Evolutionary conservation across 2,329 filamentous ascomycete genomes (phyloP).

Genomic region (Exophiala mesophila): DNA sequence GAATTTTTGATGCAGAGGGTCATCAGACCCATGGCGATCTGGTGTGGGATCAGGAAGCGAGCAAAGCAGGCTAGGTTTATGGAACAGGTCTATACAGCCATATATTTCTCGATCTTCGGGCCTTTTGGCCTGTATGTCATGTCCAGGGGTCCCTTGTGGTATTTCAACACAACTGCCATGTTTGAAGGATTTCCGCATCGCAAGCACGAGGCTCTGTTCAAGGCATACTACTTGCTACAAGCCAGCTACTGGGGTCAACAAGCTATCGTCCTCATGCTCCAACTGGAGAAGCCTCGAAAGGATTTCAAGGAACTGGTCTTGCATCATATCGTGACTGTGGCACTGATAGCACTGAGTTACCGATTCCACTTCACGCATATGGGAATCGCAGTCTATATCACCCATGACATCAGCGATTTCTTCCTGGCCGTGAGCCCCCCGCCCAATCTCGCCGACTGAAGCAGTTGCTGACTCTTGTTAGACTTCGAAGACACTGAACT

Average conservation of each 20-base stretch:
- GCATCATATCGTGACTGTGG: conserved; percentile 77
- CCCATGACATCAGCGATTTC: conserved; percentile 84
- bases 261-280: conserved; percentile 72
- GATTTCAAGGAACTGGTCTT: conserved; percentile 84
- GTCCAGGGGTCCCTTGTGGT: conserved; percentile 66
- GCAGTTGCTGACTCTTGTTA: conserved; percentile 31
- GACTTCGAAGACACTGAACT: conserved; percentile 83
- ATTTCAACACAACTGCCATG: conserved; percentile 80
- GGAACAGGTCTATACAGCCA: conserved; percentile 83
- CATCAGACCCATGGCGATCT: conserved; percentile 65
- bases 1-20: conserved; percentile 88
- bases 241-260: conserved; percentile 88
- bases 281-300: conserved; percentile 81
- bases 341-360: conserved; percentile 75
- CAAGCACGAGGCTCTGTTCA: conserved; percentile 70
- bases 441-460: conserved; percentile 3
- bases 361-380: conserved; percentile 91
- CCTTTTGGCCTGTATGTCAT: conserved; percentile 80
- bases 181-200: conserved; percentile 77
- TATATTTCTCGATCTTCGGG: conserved; percentile 75
- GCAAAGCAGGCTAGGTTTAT: conserved; percentile 80
- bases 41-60: conserved; percentile 59
- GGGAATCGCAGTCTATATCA: conserved; percentile 80
- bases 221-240: conserved; percentile 87
- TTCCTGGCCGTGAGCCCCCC: conserved; percentile 68